Base-by-base conservation (phyloP, 257 asterid species). In the Petrea volubilis region DNA sequence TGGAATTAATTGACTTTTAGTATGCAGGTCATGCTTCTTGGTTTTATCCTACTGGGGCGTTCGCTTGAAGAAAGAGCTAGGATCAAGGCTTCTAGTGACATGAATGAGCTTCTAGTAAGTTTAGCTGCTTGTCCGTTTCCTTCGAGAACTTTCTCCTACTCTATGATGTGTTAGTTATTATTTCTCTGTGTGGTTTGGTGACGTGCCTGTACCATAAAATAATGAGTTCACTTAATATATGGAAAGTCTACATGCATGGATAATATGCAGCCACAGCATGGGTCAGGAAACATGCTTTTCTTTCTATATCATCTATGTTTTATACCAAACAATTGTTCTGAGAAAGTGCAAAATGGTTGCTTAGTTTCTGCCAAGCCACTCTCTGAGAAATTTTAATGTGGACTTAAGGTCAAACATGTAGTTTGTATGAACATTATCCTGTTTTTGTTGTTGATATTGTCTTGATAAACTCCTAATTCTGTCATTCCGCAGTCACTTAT, bases 11-110 rank as follows among this genome's bases (percentile, higher is more conserved):
- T 80, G 76, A 64, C 77, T 77, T 86, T 81, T 88, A 91, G 96
- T 78, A 81, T 72, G 88, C 98, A 93, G 98, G 98, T 93, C 86
- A 93, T 93, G 98, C 98, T 93, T 93, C 98, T 93, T 81, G 97
- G 98, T 75, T 93, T 93, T 81, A 95, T 91, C 50, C 86, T 93
- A 57, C 83, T 93, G 53, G 97, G 98, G 46, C 97, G 98, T 77
- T 87, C 98, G 23, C 86, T 93, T 52, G 98, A 91, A 86, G 98
- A 93, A 84, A 89, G 96, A 80, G 98, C 97, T 60, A 86, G 98
- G 78, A 82, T 93, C 73, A 86, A 83, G 77, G 98, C 96, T 71
- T 93, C 97, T 64, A 91, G 98, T 85, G 97, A 93, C 88, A 89
- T 93, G 98, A 93, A 93, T 74, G 97, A 93, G 84, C 83, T 93